Conservation (phyloP, 257 asterid genomes). For the Apocynum venetum region DNA sequence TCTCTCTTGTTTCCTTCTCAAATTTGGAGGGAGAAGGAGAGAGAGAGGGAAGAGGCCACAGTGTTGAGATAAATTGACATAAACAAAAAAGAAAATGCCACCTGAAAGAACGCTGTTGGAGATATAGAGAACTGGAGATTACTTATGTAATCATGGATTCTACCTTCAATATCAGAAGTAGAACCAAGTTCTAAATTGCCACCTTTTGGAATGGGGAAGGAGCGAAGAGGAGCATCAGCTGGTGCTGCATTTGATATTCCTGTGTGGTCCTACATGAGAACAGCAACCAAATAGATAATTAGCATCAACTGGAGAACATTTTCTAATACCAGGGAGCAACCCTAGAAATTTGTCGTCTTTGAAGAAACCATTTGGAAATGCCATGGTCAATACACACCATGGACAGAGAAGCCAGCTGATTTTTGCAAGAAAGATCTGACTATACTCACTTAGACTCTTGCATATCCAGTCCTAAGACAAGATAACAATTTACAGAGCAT, state of each 20-base stretch:
- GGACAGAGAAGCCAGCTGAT: background rate
- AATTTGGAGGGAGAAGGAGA: background rate
- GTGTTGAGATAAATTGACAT: background rate
- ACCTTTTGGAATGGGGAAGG: conserved; percentile 41
- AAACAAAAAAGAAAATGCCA: conserved; percentile 19
- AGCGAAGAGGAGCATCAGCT: conserved; percentile 73
- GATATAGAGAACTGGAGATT: conserved; percentile 80
- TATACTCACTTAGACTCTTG: background rate
- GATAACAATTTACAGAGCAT: background rate
- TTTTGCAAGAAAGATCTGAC: background rate
- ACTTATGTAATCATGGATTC: conserved; percentile 82
- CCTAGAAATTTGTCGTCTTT: background rate
- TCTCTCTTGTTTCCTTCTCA: background rate
- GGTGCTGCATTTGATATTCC: conserved; percentile 99
- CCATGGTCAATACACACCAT: background rate
- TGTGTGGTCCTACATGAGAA: conserved; percentile 68
- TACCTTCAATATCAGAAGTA: conserved; percentile 58
- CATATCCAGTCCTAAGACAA: background rate
- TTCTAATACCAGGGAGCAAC: background rate
- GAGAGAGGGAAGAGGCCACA: background rate
- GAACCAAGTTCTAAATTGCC: conserved; percentile 38
- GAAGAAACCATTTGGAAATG: background rate
- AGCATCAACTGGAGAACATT: conserved; percentile 6
- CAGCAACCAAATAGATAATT: conserved; percentile 10
- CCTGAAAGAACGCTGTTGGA: conserved; percentile 99